Conservation (phyloP, 1,284 basidiomycete genomes). For the Marasmius fiardii region DNA sequence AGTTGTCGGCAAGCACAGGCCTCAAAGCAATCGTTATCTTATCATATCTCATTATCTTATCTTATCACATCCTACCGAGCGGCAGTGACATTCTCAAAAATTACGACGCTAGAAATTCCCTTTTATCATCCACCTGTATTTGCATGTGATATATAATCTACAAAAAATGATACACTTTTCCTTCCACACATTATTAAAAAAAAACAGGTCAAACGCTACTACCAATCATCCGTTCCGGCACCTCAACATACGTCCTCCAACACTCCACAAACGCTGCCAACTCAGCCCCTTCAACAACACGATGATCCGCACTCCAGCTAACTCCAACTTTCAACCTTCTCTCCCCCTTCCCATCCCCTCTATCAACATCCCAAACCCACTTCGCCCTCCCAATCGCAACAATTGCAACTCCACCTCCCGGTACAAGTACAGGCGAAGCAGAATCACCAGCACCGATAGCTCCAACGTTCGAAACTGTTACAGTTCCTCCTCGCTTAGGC, state of each 20-base stretch:
- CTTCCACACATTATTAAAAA: too few species aligned
- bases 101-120: too few species aligned
- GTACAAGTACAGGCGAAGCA: conserved; percentile 80
- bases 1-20: too few species aligned
- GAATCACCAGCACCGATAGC: conserved; percentile 71
- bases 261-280: conserved; percentile 87
- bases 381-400: conserved; percentile 85
- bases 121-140: too few species aligned
- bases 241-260: conserved; percentile 85
- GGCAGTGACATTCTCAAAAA: too few species aligned
- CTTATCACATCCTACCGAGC: too few species aligned
- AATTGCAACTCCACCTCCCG: conserved; percentile 88
- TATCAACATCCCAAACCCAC: conserved; percentile 74
- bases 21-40: too few species aligned
- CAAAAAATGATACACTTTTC: too few species aligned
- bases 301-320: conserved; percentile 89
- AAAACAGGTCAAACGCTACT: conserved; percentile 47
- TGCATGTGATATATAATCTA: too few species aligned
- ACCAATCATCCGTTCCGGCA: conserved; percentile 71
- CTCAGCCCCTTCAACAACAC: conserved; percentile 92
- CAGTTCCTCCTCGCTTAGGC: conserved; percentile 69
- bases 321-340: conserved; percentile 71
- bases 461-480: conserved; percentile 89
- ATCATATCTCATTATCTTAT: too few species aligned
- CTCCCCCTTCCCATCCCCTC: conserved; percentile 40